These are phyloP conservation scores for Neocallimastix lanati DNA, from an alignment of 192 early-diverging fungal species.

Conservation along the genomic window DNA sequence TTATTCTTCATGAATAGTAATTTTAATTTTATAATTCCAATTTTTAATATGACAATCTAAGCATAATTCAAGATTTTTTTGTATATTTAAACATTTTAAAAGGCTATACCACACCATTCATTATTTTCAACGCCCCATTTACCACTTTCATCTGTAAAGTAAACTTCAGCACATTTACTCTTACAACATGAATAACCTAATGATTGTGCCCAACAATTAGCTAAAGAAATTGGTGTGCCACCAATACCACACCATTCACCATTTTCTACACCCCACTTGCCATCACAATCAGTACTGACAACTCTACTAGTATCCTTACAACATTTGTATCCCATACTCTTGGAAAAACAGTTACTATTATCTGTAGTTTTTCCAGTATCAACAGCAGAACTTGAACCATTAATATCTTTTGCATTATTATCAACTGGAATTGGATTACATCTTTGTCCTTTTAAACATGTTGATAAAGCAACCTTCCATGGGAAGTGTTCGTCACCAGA, in stretches of 20 bases:
- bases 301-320: neutral
- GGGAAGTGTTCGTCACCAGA: neutral
- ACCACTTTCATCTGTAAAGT: neutral
- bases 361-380: no score
- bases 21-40: no score
- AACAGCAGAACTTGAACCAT: no score
- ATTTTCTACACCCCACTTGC: no score
- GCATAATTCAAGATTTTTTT: no score
- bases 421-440: neutral
- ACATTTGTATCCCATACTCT: neutral
- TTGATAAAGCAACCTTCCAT: neutral
- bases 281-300: neutral
- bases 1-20: no score
- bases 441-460: neutral
- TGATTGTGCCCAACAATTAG: neutral
- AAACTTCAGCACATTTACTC: neutral
- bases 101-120: neutral
- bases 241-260: neutral
- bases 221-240: neutral
- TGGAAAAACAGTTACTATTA: neutral
- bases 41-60: no score
- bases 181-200: neutral
- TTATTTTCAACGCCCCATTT: neutral
- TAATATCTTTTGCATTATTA: neutral
- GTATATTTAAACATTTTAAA: no score